Evolutionary conservation across 768 basidiomycete species (phyloP).

Genomic region (Lepiota brunneoincarnata): DNA sequence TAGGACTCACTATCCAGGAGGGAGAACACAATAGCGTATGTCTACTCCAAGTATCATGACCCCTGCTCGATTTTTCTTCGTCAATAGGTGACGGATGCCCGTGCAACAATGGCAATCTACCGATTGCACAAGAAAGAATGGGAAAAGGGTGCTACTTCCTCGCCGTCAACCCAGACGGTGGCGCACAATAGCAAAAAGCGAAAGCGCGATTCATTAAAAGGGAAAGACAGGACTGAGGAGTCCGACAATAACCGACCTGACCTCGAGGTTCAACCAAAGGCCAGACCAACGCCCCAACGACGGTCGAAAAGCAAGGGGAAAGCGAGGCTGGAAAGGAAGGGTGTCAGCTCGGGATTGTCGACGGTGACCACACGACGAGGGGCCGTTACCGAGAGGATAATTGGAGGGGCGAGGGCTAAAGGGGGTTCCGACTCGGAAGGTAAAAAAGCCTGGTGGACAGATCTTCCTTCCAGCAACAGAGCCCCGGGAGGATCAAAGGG

Average conservation of each 20-base stretch:
- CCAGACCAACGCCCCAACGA: conserved; percentile 1
- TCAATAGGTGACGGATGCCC: conserved; percentile 81
- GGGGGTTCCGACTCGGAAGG: not conserved
- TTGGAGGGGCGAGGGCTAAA: not conserved
- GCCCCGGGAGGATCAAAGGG: too few species aligned
- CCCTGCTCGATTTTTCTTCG: not conserved
- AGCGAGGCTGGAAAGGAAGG: conserved; percentile 55
- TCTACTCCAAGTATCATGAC: conserved; percentile 10
- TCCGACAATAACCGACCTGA: conserved; percentile 10
- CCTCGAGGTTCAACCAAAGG: conserved; percentile 10
- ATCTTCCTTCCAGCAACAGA: not conserved
- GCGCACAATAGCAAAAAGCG: conserved; percentile 15
- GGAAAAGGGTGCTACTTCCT: conserved; percentile 46
- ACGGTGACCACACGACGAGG: conserved; percentile 39
- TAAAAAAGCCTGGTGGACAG: conserved; percentile 6
- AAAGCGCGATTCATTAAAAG: conserved; percentile 6
- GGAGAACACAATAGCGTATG: conserved; percentile 92
- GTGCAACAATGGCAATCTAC: conserved; percentile 94
- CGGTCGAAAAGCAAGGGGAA: not conserved
- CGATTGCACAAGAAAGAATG: conserved; percentile 78
- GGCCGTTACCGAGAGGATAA: not conserved
- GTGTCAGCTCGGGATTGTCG: conserved; percentile 62
- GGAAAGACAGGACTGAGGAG: not conserved
- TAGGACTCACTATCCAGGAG: conserved; percentile 76
- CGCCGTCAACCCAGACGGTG: conserved; percentile 10